Evolutionary conservation across 441 rosid genomes (phyloP), one percentile per base, ranked within the genome.

Genomic region (Brassica hybrid): DNA sequence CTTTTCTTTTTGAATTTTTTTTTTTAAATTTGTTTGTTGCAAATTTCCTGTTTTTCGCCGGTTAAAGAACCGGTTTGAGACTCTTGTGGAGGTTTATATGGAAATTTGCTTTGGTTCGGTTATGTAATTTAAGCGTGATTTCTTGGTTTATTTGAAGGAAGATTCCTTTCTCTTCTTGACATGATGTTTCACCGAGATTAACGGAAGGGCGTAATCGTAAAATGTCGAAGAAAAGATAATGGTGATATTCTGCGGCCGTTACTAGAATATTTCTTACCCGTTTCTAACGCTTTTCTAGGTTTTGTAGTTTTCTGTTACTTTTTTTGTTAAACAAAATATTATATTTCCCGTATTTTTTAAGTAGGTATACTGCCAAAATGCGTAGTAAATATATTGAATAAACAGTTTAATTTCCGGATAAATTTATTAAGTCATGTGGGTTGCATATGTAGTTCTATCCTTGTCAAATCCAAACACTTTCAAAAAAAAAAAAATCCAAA

Each of bases 1-100:
- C 3, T 45, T 21, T 48, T 52, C 50, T 67, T 75, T 41, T 72
- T 25, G 43, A 36, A 7, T 72, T 30, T 64, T 17, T 18, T 54
- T 56, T 32, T 27, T 25, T 16, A 23, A 48, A 6, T 25, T 69
- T 62, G 58, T 50, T 56, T 62, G 75, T 62, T 54, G 70, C 65
- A 23, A 25, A 17, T 62, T 64, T 65, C 71, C 38, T 71, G 2
- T 77, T 61, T 77, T 76, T 76, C 75, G 45, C 80, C 75, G 75
- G 75, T 76, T 70, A 3, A 27, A 6, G 16, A 10, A 65, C 14
- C 80, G 76, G 80, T 70, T 56, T 71, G 75, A 76, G 62, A 60
- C 18, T 62, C 58, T 76, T 62, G 79, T 69, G 65, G 52, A 62
- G 48, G 41, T 18, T 17, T 34, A 19, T 48, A 69, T 69, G 74